phyloP scores from a whole-genome alignment of 108 stramenopile genomes.

The Skeletonema menzelii region DNA sequence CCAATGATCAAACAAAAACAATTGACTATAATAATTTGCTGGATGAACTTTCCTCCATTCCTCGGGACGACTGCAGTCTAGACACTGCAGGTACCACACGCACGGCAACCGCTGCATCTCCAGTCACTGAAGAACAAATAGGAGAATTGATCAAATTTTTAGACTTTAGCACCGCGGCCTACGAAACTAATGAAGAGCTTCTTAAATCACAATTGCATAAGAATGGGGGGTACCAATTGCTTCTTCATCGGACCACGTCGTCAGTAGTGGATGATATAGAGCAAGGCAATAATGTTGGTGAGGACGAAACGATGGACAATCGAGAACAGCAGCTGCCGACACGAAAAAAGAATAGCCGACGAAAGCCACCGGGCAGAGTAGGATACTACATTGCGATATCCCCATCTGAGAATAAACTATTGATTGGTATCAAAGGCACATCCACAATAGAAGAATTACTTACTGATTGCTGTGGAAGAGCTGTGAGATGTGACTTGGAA shows the following conservation, averaged over 20 bases:
- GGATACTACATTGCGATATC: slow-evolving; percentile 67
- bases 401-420: slow-evolving; percentile 27
- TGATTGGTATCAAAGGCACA: slow-evolving; percentile 72
- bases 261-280: slow-evolving; percentile 12
- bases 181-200: slow-evolving; percentile 53
- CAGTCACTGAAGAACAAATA: slow-evolving; percentile 38
- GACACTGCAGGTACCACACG: slow-evolving; percentile 4
- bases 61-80: not conserved
- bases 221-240: slow-evolving; percentile 18
- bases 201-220: slow-evolving; percentile 31
- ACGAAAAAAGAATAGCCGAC: not conserved
- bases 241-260: slow-evolving; percentile 47
- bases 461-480: slow-evolving; percentile 73
- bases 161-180: slow-evolving; percentile 59
- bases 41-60: not conserved
- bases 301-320: not conserved
- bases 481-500: slow-evolving; percentile 41
- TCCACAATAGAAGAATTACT: slow-evolving; percentile 73
- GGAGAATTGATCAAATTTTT: slow-evolving; percentile 29
- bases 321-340: not conserved
- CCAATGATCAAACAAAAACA: slow-evolving; percentile 32
- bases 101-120: not conserved
- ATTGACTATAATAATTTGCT: not conserved
- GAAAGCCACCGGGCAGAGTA: slow-evolving; percentile 62
- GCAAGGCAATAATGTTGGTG: not conserved